A percentile compares a stretch with the other conserved stretches of the same genome.
These are phyloP conservation scores for Coelastrella sp. DNA, from an alignment of 139 green algal species.

Conservation along the genomic window DNA sequence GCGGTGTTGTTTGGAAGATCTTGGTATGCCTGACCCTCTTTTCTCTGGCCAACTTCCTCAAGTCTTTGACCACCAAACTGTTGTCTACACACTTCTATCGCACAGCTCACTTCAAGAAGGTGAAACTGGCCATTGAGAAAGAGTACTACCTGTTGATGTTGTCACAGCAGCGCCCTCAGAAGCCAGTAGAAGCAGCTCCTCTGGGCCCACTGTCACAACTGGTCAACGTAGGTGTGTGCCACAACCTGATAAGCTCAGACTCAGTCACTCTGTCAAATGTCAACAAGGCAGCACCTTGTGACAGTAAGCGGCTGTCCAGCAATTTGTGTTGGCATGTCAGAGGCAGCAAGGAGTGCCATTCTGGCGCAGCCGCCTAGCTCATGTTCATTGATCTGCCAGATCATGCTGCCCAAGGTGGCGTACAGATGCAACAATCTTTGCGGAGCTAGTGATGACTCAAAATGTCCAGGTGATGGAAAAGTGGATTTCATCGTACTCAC, in stretches of 20 bases:
- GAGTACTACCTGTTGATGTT: slow-evolving; percentile 68
- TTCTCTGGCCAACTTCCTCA: slow-evolving; percentile 75
- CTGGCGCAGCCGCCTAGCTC: too few relatives aligned
- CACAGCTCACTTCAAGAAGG: slow-evolving; percentile 77
- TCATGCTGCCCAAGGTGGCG: too few relatives aligned
- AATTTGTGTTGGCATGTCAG: too few relatives aligned
- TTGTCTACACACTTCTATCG: slow-evolving; percentile 80
- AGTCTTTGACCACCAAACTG: slow-evolving; percentile 75
- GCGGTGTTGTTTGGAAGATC: slow-evolving; percentile 58
- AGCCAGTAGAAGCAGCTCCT: not conserved
- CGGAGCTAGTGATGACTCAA: too few relatives aligned
- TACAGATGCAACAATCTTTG: too few relatives aligned
- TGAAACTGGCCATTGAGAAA: slow-evolving; percentile 71
- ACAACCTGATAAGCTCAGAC: too few relatives aligned
- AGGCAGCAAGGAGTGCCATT: too few relatives aligned
- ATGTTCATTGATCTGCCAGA: too few relatives aligned
- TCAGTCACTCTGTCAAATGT: too few relatives aligned
- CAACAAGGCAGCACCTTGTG: not conserved
- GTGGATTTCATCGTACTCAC: too few relatives aligned
- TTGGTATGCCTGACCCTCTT: slow-evolving; percentile 76
- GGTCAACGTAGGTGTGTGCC: not conserved
- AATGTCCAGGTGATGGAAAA: too few relatives aligned
- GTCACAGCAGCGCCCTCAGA: slow-evolving; percentile 45
- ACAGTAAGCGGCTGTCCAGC: too few relatives aligned
- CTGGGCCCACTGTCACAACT: slow-evolving; percentile 4